Conservation (phyloP, 257 asterid species). For the Primulina eburnea region DNA sequence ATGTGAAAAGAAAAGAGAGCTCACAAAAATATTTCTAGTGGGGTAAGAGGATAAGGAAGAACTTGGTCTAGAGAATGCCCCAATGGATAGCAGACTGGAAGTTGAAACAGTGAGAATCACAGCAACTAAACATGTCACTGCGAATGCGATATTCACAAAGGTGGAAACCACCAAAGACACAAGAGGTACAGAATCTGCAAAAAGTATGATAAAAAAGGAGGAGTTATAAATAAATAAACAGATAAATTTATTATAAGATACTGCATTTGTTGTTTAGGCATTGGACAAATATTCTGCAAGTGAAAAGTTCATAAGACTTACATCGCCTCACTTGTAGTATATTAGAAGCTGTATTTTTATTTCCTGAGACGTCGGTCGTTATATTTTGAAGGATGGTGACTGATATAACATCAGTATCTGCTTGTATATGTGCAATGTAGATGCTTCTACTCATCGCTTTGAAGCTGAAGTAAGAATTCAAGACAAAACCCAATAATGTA, state of each 20-base stretch:
- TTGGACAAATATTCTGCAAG: not conserved
- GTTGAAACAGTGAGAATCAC: not conserved
- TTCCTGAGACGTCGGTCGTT: slow-evolving; percentile 87
- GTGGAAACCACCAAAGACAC: not conserved
- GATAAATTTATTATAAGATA: not conserved
- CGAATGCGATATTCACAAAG: not conserved
- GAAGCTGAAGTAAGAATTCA: slow-evolving; percentile 50
- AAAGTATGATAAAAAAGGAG: slow-evolving; percentile 1
- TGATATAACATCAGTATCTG: slow-evolving; percentile 45
- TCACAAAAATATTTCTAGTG: not conserved
- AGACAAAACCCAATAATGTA: slow-evolving; percentile 12
- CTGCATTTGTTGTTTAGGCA: not conserved
- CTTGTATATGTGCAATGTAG: slow-evolving; percentile 47
- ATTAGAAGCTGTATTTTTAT: slow-evolving; percentile 65
- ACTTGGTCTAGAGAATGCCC: not conserved
- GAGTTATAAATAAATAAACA: not conserved
- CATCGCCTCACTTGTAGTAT: slow-evolving; percentile 79
- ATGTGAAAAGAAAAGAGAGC: not conserved
- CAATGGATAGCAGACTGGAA: not conserved
- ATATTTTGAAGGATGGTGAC: slow-evolving; percentile 71
- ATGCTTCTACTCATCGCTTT: slow-evolving; percentile 53
- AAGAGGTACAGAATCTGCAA: slow-evolving; percentile 51
- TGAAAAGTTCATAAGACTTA: slow-evolving; percentile 34
- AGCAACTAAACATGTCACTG: not conserved
- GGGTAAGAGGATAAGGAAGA: not conserved